A percentile compares a stretch with the other conserved stretches of the same genome.
Evolutionary conservation across 768 basidiomycete species (phyloP).

Genomic region (Amanita jacksonii): DNA sequence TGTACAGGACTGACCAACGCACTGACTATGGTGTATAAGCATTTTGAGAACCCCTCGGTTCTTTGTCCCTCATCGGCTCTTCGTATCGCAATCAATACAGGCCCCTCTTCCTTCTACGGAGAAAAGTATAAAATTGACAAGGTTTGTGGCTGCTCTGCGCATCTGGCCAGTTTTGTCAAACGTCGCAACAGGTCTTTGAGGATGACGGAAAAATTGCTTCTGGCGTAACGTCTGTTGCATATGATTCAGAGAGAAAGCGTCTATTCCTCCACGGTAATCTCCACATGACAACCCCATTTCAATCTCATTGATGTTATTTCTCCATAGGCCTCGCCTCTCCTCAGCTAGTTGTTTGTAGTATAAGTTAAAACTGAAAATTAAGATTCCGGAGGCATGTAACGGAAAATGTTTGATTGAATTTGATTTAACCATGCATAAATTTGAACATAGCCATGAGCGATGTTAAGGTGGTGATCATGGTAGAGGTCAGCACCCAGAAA

Average conservation of each 20-base stretch:
- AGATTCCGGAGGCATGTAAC: too few species aligned
- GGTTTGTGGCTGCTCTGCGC: slow-evolving; percentile 21
- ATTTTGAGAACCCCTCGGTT: slow-evolving; percentile 32
- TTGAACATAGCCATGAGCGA: too few species aligned
- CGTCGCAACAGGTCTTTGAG: slow-evolving; percentile 46
- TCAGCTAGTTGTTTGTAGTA: slow-evolving; percentile 21
- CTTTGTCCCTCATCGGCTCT: slow-evolving; percentile 39
- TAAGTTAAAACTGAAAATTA: slow-evolving; percentile 5
- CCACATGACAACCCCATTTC: not conserved
- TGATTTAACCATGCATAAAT: not conserved
- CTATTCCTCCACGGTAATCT: slow-evolving; percentile 53
- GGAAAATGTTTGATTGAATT: too few species aligned
- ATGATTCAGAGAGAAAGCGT: slow-evolving; percentile 38
- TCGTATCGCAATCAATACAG: slow-evolving; percentile 44
- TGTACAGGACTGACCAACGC: slow-evolving; percentile 33
- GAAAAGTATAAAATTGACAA: slow-evolving; percentile 49
- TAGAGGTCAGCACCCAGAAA: not conserved
- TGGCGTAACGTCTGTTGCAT: slow-evolving; percentile 45
- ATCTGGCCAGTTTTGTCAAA: not conserved
- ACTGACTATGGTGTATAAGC: slow-evolving; percentile 24
- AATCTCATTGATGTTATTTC: not conserved
- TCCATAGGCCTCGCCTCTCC: slow-evolving; percentile 22
- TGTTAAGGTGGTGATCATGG: not conserved
- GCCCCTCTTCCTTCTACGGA: slow-evolving; percentile 38
- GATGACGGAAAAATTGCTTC: slow-evolving; percentile 52